These are phyloP conservation scores for Fusarium acutatum DNA, from an alignment of 2,329 filamentous ascomycete genomes.

Conservation along the genomic window DNA sequence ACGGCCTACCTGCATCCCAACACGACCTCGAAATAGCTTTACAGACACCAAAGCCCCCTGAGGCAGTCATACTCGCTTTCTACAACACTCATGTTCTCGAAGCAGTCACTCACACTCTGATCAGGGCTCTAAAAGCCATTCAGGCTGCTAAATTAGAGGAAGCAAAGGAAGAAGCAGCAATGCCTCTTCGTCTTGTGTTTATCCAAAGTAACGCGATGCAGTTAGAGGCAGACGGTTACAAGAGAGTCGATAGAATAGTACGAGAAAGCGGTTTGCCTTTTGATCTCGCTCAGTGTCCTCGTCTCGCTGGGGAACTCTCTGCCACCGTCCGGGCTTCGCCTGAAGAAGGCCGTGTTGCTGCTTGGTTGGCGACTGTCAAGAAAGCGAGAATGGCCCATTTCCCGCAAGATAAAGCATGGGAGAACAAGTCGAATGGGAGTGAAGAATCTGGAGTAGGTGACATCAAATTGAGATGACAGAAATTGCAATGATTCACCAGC, in stretches of 20 bases:
- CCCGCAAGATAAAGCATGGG: neutral
- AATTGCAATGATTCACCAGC: neutral
- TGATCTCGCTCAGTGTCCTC: neutral
- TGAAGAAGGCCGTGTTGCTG: neutral
- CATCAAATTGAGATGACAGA: neutral
- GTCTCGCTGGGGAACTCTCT: neutral
- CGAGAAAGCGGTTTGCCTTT: slow-evolving; percentile 47
- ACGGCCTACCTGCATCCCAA: slow-evolving; percentile 2
- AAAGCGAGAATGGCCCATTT: neutral
- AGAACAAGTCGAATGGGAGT: neutral
- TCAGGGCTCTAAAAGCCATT: slow-evolving; percentile 50
- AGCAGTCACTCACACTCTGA: slow-evolving; percentile 50
- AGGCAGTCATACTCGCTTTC: slow-evolving; percentile 59
- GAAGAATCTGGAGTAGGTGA: neutral
- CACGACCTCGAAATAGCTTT: slow-evolving; percentile 49
- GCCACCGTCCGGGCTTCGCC: neutral
- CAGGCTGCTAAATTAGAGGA: slow-evolving; percentile 49
- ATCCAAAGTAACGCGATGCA: slow-evolving; percentile 54
- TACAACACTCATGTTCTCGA: slow-evolving; percentile 52
- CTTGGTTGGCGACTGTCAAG: slow-evolving; percentile 7
- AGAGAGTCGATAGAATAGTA: slow-evolving; percentile 54
- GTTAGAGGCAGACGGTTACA: slow-evolving; percentile 57
- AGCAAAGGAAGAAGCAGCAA: slow-evolving; percentile 44
- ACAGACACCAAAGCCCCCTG: slow-evolving; percentile 13
- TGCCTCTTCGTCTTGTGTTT: slow-evolving; percentile 55